Conservation (phyloP, 495 filamentous ascomycete species). For the Neurospora sublineolata region DNA sequence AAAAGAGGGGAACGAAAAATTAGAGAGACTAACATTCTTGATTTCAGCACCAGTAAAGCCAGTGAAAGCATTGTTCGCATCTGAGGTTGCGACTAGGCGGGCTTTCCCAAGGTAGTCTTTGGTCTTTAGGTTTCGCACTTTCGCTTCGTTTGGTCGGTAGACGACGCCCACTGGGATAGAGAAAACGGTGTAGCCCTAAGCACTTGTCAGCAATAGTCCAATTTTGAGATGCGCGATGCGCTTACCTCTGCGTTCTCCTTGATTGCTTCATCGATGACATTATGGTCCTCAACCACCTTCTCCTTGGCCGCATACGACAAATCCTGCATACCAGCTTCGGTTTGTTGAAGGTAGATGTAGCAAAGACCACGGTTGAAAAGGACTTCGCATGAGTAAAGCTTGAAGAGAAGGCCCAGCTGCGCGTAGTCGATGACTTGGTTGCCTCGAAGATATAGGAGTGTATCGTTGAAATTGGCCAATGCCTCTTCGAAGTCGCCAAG, state of each 20-base stretch:
- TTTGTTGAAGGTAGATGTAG: slow-evolving; percentile 92
- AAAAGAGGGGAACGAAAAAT: not conserved
- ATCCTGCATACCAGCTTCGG: slow-evolving; percentile 82
- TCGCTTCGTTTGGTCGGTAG: slow-evolving; percentile 91
- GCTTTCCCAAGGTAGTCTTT: slow-evolving; percentile 97
- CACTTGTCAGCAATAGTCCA: slow-evolving; percentile 13
- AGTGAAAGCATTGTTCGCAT: slow-evolving; percentile 62
- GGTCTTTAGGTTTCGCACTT: slow-evolving; percentile 93
- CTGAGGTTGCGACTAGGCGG: slow-evolving; percentile 82
- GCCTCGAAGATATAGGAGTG: slow-evolving; percentile 83
- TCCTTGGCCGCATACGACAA: slow-evolving; percentile 87
- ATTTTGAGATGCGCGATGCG: not conserved
- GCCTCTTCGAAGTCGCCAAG: slow-evolving; percentile 96
- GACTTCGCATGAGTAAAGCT: slow-evolving; percentile 93
- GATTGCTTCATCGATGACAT: slow-evolving; percentile 96
- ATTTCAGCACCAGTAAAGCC: slow-evolving; percentile 66
- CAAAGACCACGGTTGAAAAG: slow-evolving; percentile 96
- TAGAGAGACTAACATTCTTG: slow-evolving; percentile 40
- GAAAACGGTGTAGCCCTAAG: slow-evolving; percentile 93
- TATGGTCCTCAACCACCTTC: slow-evolving; percentile 88
- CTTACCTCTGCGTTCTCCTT: slow-evolving; percentile 80
- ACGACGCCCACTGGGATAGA: slow-evolving; percentile 93
- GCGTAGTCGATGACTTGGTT: slow-evolving; percentile 98
- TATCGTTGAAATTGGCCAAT: slow-evolving; percentile 97
- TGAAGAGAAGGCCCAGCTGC: slow-evolving; percentile 90